Conservation (phyloP, 768 basidiomycete genomes). For the Chalciporus piperatus region DNA sequence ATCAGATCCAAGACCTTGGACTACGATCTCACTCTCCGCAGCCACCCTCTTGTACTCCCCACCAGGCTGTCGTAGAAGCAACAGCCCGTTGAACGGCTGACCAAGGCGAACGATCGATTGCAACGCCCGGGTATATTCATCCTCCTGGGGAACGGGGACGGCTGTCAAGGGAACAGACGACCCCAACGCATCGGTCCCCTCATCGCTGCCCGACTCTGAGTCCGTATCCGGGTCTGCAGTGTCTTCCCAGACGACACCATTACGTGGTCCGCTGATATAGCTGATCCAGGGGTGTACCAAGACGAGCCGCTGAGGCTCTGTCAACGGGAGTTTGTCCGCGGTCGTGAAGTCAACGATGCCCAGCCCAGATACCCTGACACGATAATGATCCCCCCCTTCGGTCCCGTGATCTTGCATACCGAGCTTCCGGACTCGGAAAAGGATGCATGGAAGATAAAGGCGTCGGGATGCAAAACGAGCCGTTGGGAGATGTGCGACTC, state of each 20-base stretch:
- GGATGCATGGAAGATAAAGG: no score
- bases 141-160: no score
- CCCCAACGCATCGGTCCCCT: neutral
- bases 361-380: no score
- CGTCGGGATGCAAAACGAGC: no score
- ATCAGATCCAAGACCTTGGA: neutral
- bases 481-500: no score
- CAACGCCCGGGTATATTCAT: neutral
- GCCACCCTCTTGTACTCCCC: neutral
- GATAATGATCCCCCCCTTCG: no score
- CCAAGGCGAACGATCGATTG: neutral
- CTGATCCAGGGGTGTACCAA: neutral
- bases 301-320: neutral
- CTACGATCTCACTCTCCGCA: neutral
- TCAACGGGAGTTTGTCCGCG: neutral
- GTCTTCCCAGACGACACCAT: neutral
- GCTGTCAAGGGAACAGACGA: neutral
- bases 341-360: no score
- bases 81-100: neutral
- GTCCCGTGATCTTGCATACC: no score
- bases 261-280: no score
- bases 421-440: no score
- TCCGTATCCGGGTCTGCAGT: neutral
- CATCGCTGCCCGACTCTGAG: neutral
- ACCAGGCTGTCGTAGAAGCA: neutral